A percentile compares a stretch with the other conserved stretches of the same genome.
These are phyloP conservation scores for Globisporangium splendens DNA, from an alignment of 352 stramenopile genomes.

Conservation along the genomic window DNA sequence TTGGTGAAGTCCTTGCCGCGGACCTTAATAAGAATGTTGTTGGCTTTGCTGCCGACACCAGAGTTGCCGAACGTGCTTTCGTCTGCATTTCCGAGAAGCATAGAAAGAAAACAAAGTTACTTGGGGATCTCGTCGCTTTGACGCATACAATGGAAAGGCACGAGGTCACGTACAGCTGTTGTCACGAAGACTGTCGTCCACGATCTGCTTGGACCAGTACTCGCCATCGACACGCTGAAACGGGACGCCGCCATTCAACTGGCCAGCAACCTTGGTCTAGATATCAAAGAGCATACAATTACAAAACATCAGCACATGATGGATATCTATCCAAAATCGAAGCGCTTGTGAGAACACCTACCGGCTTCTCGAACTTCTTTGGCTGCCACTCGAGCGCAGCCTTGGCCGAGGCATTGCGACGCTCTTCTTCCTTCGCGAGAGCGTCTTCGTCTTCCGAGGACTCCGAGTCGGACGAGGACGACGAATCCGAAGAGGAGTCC, in stretches of 20 bases:
- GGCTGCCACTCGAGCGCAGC: conserved; percentile 90
- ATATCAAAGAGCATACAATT: conserved; percentile 5
- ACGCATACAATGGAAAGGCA: not conserved
- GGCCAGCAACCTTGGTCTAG: conserved; percentile 40
- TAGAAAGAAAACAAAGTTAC: not conserved
- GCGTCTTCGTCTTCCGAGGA: conserved; percentile 49
- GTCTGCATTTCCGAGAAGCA: conserved; percentile 38
- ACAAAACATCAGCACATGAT: not conserved
- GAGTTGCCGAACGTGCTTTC: conserved; percentile 94
- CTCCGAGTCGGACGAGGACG: conserved; percentile 38
- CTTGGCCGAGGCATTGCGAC: conserved; percentile 73
- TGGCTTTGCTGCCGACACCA: conserved; percentile 97
- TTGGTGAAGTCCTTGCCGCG: conserved; percentile 99
- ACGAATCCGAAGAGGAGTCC: conserved; percentile 35
- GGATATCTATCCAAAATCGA: not conserved
- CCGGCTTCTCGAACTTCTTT: conserved; percentile 78
- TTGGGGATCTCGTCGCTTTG: not conserved
- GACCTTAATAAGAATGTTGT: conserved; percentile 96
- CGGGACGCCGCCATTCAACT: conserved; percentile 89
- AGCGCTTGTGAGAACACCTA: conserved; percentile 11
- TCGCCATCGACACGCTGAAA: conserved; percentile 98
- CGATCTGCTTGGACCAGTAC: conserved; percentile 92
- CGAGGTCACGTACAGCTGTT: conserved; percentile 89
- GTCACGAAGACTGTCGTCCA: conserved; percentile 93
- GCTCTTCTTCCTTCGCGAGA: conserved; percentile 72